Evolutionary conservation across 495 filamentous ascomycete genomes (phyloP).

Genomic region (Lasiosphaeria hispida): DNA sequence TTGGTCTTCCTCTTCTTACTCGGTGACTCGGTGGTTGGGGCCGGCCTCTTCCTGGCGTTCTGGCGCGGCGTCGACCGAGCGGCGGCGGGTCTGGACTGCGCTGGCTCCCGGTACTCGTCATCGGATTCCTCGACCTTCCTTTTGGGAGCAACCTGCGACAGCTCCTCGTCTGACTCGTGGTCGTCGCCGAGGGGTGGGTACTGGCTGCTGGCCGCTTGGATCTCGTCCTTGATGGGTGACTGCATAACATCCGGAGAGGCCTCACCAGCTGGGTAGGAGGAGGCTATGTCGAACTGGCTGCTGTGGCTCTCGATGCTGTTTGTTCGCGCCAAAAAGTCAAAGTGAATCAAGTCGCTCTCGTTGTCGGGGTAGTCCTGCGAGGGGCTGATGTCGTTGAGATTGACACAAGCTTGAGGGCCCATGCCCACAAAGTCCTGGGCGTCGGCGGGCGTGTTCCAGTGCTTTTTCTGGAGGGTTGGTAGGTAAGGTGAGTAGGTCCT

Average conservation of each 20-base stretch:
- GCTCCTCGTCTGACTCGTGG: constrained; percentile 24
- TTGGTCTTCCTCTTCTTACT: constrained; percentile 5
- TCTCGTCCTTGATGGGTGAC: constrained; percentile 33
- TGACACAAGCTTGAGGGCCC: constrained; percentile 32
- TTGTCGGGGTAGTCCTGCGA: constrained; percentile 36
- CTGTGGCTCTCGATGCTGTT: constrained; percentile 23
- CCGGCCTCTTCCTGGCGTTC: no score
- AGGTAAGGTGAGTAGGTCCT: constrained; percentile 28
- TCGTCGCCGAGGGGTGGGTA: constrained; percentile 24
- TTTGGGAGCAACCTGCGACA: constrained; percentile 10
- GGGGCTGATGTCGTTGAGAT: constrained; percentile 39
- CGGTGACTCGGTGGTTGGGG: not conserved
- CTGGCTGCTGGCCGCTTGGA: constrained; percentile 15
- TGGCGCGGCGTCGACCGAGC: no score
- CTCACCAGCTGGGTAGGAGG: not conserved
- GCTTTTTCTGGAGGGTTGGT: constrained; percentile 15
- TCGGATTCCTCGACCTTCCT: constrained; percentile 1
- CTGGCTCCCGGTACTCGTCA: not conserved
- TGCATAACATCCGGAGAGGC: constrained; percentile 26
- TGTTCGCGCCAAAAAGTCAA: constrained; percentile 10
- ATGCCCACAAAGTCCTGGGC: constrained; percentile 29
- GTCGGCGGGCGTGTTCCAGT: constrained; percentile 19
- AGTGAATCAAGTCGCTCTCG: constrained; percentile 20
- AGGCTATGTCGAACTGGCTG: constrained; percentile 9
- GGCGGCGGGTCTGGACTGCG: no score